Evolutionary conservation across 768 basidiomycete genomes (phyloP), one percentile per base, ranked within the genome.

Genomic region (Candolleomyces efflorescens): DNA sequence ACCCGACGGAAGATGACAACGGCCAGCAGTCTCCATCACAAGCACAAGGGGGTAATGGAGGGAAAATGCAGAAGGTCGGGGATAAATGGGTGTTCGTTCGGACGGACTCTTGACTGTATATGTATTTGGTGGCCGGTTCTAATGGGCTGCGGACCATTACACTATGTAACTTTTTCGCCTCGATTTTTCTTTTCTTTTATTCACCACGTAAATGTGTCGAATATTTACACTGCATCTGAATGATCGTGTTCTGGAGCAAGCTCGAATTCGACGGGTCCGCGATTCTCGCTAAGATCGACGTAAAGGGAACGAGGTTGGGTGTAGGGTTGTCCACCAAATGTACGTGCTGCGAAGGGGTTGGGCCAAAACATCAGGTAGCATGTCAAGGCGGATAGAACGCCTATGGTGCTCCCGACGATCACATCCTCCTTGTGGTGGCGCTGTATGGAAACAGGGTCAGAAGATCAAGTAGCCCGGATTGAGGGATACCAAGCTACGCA

Each of bases 391-490:
- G 76, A 80, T 27, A 78, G 27, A 6, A 79, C 73, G 36, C 87
- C 87, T 49, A 88, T 81, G 22, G 81, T 60, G 58, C 81, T 78
- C 23, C 87, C 87, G 9, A 81, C 82, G 54, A 87, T 78, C 13
- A 87, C 80, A 64, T 89, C 87, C 68, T 86, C 86, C 67, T 81
- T 82, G 68, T 86, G 84, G 66, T 89, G 86, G 62, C 81, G 71
- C 86, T 87, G 65, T 18, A 59, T 43, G 24, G 37, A 39, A 41
- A 54, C 20, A 50, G 53, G 61, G 15, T 52, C 47, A 39, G 24
- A 20, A 49, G n/a, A 60, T 7, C 52, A 37, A n/a, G 51, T 18
- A 36, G 38, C 15, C 39, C 26, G 20, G 27, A 56, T 23, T 46
- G 27, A 15, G 13, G 45, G 32, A 22, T 43, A 48, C n/a, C 12